Conservation (phyloP, 805 yeast species). For the Sugiyamaella valdiviana region DNA sequence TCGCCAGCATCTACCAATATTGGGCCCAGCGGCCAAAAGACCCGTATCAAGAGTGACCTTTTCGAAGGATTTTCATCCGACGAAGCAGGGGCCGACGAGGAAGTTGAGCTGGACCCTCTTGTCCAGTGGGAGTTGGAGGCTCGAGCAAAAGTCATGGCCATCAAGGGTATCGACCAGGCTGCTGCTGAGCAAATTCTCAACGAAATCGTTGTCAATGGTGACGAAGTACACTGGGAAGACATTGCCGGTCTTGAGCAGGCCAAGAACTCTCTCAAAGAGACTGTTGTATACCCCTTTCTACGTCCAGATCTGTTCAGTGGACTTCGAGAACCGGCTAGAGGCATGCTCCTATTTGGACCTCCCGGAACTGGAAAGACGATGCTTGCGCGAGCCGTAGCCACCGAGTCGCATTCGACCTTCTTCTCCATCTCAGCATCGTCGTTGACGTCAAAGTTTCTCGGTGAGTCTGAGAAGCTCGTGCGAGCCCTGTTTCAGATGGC, state of each 20-base stretch:
- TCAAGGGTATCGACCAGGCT: slow-evolving; percentile 64
- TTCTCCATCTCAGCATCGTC: slow-evolving; percentile 89
- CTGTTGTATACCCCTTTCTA: slow-evolving; percentile 91
- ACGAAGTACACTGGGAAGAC: slow-evolving; percentile 91
- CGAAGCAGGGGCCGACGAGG: slow-evolving; percentile 11
- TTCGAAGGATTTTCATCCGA: neutral
- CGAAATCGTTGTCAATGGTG: slow-evolving; percentile 85
- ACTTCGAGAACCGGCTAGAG: slow-evolving; percentile 86
- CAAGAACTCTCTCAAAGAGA: slow-evolving; percentile 81
- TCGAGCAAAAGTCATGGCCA: slow-evolving; percentile 30
- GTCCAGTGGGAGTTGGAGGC: slow-evolving; percentile 32
- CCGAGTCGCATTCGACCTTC: slow-evolving; percentile 88
- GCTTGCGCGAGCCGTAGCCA: slow-evolving; percentile 95
- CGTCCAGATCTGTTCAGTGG: slow-evolving; percentile 91
- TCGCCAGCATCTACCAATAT: neutral
- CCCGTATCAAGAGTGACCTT: neutral
- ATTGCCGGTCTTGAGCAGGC: slow-evolving; percentile 90
- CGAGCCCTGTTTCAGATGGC: slow-evolving; percentile 83
- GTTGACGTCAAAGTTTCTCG: slow-evolving; percentile 72
- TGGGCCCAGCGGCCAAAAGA: neutral
- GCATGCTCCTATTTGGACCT: slow-evolving; percentile 95
- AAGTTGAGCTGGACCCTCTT: slow-evolving; percentile 16
- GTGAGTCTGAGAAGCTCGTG: slow-evolving; percentile 91
- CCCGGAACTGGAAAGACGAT: slow-evolving; percentile 99
- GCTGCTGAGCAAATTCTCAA: slow-evolving; percentile 81